Evolutionary conservation across 2,329 filamentous ascomycete species (phyloP), one percentile per base, ranked within the genome.

Genomic region (Teratosphaeria viscida): DNA sequence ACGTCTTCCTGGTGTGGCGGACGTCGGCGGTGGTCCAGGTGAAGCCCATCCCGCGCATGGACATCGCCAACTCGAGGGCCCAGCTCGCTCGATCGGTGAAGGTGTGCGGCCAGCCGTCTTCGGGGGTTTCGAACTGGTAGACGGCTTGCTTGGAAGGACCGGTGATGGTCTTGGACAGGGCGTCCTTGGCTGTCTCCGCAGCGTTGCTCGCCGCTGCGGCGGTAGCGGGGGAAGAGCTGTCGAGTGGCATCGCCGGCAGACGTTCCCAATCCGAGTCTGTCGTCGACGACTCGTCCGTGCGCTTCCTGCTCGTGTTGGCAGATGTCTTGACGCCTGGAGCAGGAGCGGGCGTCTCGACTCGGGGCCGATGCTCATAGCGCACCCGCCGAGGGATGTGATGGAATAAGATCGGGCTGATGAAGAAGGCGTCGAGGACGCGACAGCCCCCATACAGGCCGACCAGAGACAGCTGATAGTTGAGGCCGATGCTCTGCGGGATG

Each of bases 21-120:
- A 77, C 74, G 58, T 78, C 75, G 5, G 75, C 75, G 1, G 74
- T 77, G 23, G 73, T 75, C 75, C 75, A 77, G 0, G 75, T 76
- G 64, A 78, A 77, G 49, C 75, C 75, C 6, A 75, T 73, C 19
- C 76, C 75, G 14, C 75, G 70, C 76, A 78, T 78, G 43, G 69
- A 72, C 2, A 77, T 66, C 63, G 77, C 75, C 27, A 78, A 68
- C 63, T 77, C 76, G 7, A 77, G 66, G 5, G 76, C 76, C 75
- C 75, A 78, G 6, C 73, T 72, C n/a, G 73, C 73, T 29, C 75
- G 73, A 63, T 75, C 74, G 5, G 66, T 54, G 59, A 75, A 72
- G 8, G 70, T 68, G 43, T 70, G 70, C 11, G 75, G 75, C 70
- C 71, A 75, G 32, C 72, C 73, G 56, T 70, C 68, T 62, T 77